Conservation (phyloP, 2,329 filamentous ascomycete genomes). For the Kalmusia sp. region DNA sequence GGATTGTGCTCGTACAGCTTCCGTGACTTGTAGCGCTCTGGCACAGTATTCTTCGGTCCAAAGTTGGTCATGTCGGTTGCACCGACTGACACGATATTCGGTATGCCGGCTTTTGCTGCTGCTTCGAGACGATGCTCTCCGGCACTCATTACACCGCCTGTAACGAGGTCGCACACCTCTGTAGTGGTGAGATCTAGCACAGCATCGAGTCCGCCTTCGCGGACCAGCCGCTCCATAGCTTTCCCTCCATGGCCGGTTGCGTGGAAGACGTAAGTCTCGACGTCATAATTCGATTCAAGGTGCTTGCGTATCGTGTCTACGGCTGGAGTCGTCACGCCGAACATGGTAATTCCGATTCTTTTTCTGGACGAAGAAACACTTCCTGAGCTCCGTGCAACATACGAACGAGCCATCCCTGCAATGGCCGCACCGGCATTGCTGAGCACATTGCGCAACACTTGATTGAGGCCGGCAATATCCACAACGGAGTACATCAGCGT, state of each 20-base stretch:
- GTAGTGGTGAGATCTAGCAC: conserved; percentile 76
- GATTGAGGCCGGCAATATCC: conserved; percentile 71
- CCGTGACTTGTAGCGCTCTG: conserved; percentile 59
- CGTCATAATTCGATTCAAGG: conserved; percentile 48
- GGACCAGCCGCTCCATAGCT: conserved; percentile 71
- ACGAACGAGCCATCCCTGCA: conserved; percentile 62
- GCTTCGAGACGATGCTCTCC: conserved; percentile 64
- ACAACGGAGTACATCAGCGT: conserved; percentile 75
- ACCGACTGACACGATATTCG: conserved; percentile 59
- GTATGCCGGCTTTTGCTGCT: conserved; percentile 64
- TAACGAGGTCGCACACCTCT: conserved; percentile 67
- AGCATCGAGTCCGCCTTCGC: conserved; percentile 66
- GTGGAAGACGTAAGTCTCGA: conserved; percentile 72
- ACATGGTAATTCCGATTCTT: conserved; percentile 73
- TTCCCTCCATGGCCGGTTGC: conserved; percentile 72
- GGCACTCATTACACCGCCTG: conserved; percentile 69
- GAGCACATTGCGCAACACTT: conserved; percentile 64
- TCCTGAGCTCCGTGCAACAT: conserved; percentile 30
- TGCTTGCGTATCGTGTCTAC: conserved; percentile 62
- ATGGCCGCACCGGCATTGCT: conserved; percentile 70
- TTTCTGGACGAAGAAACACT: conserved; percentile 40
- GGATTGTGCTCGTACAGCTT: conserved; percentile 71
- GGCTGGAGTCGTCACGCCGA: conserved; percentile 74
- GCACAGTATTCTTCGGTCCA: conserved; percentile 62
- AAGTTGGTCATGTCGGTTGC: conserved; percentile 65